Percentiles rank a stretch among this genome's conserved stretches.
phyloP scores from a whole-genome alignment of 352 stramenopile genomes.

The Elongisporangium anandrum region DNA sequence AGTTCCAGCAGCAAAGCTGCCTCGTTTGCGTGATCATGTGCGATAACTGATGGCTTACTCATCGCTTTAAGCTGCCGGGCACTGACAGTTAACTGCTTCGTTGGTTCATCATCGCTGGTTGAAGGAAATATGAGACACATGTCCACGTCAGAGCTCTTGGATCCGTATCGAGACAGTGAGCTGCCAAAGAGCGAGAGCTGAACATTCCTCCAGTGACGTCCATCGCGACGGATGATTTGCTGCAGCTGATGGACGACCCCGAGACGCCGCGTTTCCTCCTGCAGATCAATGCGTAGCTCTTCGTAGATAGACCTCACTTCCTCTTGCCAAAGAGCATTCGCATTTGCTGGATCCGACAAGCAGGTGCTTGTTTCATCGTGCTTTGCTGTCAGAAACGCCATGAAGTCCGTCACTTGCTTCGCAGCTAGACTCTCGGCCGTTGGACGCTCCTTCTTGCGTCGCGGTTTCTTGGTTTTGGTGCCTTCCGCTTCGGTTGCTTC shows the following conservation, averaged over 20 bases:
- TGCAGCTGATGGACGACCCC: constrained; percentile 41
- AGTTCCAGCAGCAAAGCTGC: constrained; percentile 33
- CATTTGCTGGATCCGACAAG: constrained; percentile 7
- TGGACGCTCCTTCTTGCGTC: not conserved
- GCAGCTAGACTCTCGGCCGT: constrained; percentile 21
- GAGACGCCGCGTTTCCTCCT: constrained; percentile 37
- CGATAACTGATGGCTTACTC: constrained; percentile 9
- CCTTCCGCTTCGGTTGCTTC: constrained; percentile 19
- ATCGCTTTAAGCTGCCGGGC: constrained; percentile 28
- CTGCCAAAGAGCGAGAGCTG: constrained; percentile 69
- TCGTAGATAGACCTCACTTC: constrained; percentile 41
- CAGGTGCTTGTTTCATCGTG: not conserved
- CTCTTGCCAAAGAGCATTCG: constrained; percentile 13
- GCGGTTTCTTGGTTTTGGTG: not conserved
- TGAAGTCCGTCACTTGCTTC: constrained; percentile 42
- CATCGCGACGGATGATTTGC: constrained; percentile 27
- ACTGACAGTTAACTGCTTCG: constrained; percentile 16
- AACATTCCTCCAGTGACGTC: constrained; percentile 44
- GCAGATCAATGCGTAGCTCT: constrained; percentile 32
- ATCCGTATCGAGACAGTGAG: constrained; percentile 72
- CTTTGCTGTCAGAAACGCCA: constrained; percentile 39
- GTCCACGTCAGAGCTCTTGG: constrained; percentile 68
- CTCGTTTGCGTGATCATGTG: constrained; percentile 10
- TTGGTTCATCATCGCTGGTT: not conserved
- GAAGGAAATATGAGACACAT: constrained; percentile 45